Conservation (phyloP, 2,329 filamentous ascomycete species). For the Fusarium sp. region DNA sequence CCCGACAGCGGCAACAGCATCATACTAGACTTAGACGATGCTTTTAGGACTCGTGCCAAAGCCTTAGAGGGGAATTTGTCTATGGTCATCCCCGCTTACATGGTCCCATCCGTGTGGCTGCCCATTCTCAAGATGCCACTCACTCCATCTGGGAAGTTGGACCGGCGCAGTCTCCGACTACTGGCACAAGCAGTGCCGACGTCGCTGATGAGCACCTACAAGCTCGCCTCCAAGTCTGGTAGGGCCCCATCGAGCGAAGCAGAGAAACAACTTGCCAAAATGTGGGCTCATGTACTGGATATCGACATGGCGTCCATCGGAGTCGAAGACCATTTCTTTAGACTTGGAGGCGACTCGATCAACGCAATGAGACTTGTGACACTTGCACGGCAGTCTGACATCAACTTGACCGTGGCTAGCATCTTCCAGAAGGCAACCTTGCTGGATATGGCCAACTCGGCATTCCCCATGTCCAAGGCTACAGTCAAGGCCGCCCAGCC, state of each 20-base stretch:
- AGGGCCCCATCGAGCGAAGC: conserved; percentile 50
- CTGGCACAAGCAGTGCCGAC: conserved; percentile 16
- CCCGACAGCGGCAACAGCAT: neutral
- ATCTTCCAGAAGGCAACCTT: conserved; percentile 52
- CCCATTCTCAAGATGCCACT: conserved; percentile 56
- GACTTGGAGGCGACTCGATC: conserved; percentile 54
- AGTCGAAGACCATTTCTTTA: conserved; percentile 56
- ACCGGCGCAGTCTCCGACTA: conserved; percentile 52
- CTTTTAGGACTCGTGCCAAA: conserved; percentile 16
- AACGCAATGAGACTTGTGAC: conserved; percentile 41
- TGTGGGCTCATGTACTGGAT: conserved; percentile 29
- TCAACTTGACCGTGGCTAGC: conserved; percentile 57
- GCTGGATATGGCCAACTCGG: conserved; percentile 36
- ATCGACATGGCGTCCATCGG: conserved; percentile 16
- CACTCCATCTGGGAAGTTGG: conserved; percentile 57
- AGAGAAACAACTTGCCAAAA: conserved; percentile 18
- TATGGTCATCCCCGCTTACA: conserved; percentile 48
- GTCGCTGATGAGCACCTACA: conserved; percentile 11
- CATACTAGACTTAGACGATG: neutral
- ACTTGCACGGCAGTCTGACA: conserved; percentile 51
- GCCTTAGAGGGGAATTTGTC: conserved; percentile 2
- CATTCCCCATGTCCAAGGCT: conserved; percentile 20
- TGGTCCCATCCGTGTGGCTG: conserved; percentile 57
- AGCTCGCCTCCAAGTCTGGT: conserved; percentile 31
- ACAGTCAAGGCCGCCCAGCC: neutral